Conservation (phyloP, 2,329 filamentous ascomycete species). For the Thermoascus crustaceus region DNA sequence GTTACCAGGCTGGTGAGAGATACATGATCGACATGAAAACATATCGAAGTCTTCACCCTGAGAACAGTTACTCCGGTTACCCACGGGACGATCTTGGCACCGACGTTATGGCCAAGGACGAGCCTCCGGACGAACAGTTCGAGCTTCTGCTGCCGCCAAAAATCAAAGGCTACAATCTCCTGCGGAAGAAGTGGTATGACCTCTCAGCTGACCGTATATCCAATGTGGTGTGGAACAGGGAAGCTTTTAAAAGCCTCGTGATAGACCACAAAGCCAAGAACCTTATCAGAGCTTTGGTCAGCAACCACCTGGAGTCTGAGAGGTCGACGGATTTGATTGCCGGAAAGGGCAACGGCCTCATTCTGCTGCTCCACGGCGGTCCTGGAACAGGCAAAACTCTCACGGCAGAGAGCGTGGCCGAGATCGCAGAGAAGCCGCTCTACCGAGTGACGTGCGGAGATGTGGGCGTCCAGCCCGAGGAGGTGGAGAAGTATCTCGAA, state of each 20-base stretch:
- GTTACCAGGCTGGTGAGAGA: too few species aligned
- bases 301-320: neutral
- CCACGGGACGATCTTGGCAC: too few species aligned
- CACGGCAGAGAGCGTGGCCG: conserved; percentile 44
- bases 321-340: neutral
- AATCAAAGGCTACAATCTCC: too few species aligned
- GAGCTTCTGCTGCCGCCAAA: too few species aligned
- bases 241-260: conserved; percentile 13
- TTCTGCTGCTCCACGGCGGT: conserved; percentile 43
- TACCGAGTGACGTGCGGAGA: conserved; percentile 44
- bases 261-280: conserved; percentile 6
- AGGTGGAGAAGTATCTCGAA: conserved; percentile 31
- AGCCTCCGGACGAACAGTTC: too few species aligned
- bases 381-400: conserved; percentile 49
- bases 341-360: conserved; percentile 47
- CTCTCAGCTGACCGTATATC: too few species aligned
- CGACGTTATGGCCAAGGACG: too few species aligned
- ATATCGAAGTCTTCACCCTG: too few species aligned
- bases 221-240: conserved; percentile 13
- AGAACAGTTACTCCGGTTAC: too few species aligned
- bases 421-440: conserved; percentile 43
- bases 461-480: conserved; percentile 36
- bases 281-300: conserved; percentile 1
- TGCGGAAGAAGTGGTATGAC: too few species aligned
- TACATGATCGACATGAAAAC: too few species aligned